These are phyloP conservation scores for Fonsecaea monophora DNA, from an alignment of 2,329 filamentous ascomycete genomes.

Conservation along the genomic window DNA sequence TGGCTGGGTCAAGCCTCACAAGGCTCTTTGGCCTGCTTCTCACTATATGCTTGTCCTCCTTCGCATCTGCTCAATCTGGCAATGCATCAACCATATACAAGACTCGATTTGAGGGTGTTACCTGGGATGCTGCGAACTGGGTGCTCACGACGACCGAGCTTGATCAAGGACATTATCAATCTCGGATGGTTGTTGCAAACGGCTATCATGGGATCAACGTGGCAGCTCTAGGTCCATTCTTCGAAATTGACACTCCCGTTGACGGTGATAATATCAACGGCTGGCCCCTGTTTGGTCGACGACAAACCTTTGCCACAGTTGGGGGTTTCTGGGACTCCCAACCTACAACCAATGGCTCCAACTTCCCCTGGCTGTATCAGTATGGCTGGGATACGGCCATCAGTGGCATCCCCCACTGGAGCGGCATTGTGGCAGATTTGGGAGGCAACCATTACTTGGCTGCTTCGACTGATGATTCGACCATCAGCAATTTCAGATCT, in stretches of 20 bases:
- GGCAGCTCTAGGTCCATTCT: constrained; percentile 68
- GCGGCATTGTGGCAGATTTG: constrained; percentile 64
- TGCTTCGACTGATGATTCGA: constrained; percentile 64
- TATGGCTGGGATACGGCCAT: constrained; percentile 75
- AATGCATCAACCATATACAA: constrained; percentile 48
- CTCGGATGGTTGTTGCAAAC: constrained; percentile 66
- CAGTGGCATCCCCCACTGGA: constrained; percentile 73
- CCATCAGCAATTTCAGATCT: constrained; percentile 67
- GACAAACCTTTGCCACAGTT: constrained; percentile 71
- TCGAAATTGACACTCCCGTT: constrained; percentile 61
- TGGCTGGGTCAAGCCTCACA: constrained; percentile 10
- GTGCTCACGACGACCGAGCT: constrained; percentile 60
- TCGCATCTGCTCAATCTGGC: constrained; percentile 25
- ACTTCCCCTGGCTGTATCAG: constrained; percentile 72
- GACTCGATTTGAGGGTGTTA: constrained; percentile 60
- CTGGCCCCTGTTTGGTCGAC: constrained; percentile 70
- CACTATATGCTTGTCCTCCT: constrained; percentile 12
- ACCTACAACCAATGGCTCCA: constrained; percentile 64
- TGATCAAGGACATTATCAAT: constrained; percentile 66
- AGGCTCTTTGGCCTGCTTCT: constrained; percentile 11
- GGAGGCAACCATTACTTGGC: constrained; percentile 63
- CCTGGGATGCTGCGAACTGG: constrained; percentile 67
- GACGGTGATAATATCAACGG: constrained; percentile 65
- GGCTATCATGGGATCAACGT: constrained; percentile 71
- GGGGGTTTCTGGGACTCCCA: constrained; percentile 71